Percentiles rank a stretch among this genome's conserved stretches.
Evolutionary conservation across 352 stramenopile species (phyloP).

Genomic region (Globisporangium heterothallicum): DNA sequence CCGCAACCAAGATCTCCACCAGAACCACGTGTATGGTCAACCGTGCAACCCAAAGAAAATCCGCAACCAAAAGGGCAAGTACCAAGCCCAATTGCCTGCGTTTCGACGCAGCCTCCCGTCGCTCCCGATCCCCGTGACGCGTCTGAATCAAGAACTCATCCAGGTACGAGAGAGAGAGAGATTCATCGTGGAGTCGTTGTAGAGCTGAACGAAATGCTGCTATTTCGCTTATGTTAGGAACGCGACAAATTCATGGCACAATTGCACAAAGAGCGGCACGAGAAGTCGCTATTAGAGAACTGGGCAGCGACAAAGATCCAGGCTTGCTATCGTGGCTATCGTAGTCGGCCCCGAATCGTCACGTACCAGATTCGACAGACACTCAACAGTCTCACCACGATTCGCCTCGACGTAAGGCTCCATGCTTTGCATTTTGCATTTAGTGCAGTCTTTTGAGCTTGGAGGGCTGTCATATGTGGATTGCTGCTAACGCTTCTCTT

Average conservation of each 20-base stretch:
- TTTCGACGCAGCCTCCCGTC: slow-evolving; percentile 49
- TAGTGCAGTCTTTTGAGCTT: too few species aligned
- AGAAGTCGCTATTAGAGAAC: slow-evolving; percentile 39
- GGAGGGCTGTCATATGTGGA: too few species aligned
- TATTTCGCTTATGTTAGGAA: too few species aligned
- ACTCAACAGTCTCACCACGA: slow-evolving; percentile 29
- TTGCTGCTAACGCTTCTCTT: not conserved
- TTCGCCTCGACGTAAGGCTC: slow-evolving; percentile 31
- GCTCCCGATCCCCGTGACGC: slow-evolving; percentile 36
- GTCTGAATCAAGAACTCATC: slow-evolving; percentile 47
- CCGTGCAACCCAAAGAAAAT: slow-evolving; percentile 23
- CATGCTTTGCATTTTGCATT: not conserved
- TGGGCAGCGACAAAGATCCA: slow-evolving; percentile 71
- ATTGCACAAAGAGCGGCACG: slow-evolving; percentile 37
- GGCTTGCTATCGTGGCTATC: slow-evolving; percentile 48
- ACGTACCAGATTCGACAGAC: slow-evolving; percentile 39
- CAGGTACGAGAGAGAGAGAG: slow-evolving; percentile 9
- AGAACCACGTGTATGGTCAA: slow-evolving; percentile 27
- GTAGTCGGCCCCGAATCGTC: slow-evolving; percentile 29
- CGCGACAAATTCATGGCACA: slow-evolving; percentile 59
- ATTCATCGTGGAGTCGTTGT: not conserved
- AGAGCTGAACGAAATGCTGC: not conserved
- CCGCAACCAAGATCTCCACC: slow-evolving; percentile 25
- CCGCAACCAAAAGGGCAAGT: slow-evolving; percentile 26
- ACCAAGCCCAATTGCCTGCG: slow-evolving; percentile 40